Base-by-base conservation (phyloP, 495 filamentous ascomycete species). In the Aspergillus nanangensis region DNA sequence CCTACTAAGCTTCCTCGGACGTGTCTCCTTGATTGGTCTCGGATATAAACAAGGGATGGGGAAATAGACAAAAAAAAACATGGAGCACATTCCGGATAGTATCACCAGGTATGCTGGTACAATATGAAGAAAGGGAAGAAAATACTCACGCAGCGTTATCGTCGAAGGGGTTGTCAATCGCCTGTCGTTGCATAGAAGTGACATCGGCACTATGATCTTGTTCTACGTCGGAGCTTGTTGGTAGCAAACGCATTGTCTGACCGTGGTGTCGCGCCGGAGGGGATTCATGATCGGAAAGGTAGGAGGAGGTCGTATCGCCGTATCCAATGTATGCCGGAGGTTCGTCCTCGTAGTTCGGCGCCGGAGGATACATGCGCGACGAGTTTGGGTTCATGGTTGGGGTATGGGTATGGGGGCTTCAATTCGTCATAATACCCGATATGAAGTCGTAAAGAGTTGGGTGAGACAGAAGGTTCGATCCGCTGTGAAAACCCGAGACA, bases 241-340 rank as follows among this genome's bases (percentile, higher is more conserved):
- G 79, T 44, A 86, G 56, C 55, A 86, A 61, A 13, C 81, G 75
- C 81, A 84, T 82, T 0, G 80, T 78, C 13, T 76, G 62, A 31
- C 73, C 77, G 62, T 58, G 56, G 62, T 58, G 56, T 4, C 53
- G 60, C 22, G 60, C 59, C 40, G 31, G 53, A 47, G 61, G 59
- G 10, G 65, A 63, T 11, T 68, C 63, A 14, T 52, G 38, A 8
- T 70, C 64, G 5, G 60, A 57, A 14, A 68, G 53, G 24, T 58
- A 67, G 9, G 61, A 67, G 9, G 61, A 64, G n/a, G 49, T 37
- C 4, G 53, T 42, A 34, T 69, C 63, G 20, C 61, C 56, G 35
- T 69, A 63, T 25, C 44, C 33, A 48, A 29, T 29, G 25, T 74
- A 74, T 4, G 67, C 58, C n/a, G 71, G 71, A 7, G 69, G 69